Evolutionary conservation across 1,284 basidiomycete species (phyloP), one percentile per base, ranked within the genome.

Genomic region (Apiotrichum akiyoshidainum): DNA sequence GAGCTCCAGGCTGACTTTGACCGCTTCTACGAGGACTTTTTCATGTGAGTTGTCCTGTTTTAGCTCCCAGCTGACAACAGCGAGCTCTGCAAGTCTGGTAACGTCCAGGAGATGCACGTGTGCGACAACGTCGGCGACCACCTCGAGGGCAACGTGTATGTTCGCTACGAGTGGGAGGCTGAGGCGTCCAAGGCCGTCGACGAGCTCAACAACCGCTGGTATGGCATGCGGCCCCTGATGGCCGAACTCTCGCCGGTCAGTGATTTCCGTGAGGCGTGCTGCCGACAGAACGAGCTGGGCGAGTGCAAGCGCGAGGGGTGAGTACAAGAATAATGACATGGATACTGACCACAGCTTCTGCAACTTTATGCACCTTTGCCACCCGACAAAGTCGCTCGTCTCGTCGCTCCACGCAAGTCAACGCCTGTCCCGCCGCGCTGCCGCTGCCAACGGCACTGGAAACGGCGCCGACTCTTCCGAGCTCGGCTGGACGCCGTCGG

Each of bases 61-160:
- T n/a, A 48, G 8, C 5, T 35, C 9, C 21, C 39, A 22, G 33
- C 48, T 22, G 14, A 31, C 45, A 46, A 1, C 53, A 80, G 80
- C 69, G 95, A 99, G 75, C 79, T 99, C 50, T 83, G 90, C 57
- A 95, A 96, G 78, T 98, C 93, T 75, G 96, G 96, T 3, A 87
- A 98, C 78, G 82, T 99, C 51, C 80, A 96, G 54, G 96, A 99
- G 80, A 84, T 99, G 67, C 94, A 97, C 79, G 92, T 99, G 9
- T 99, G 96, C 76, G 96, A 99, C 80, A 99, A 99, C 73, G 93
- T 99, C 34, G 96, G 96, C 31, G 96, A 99, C 75, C 96, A 99
- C 76, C 82, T 99, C 46, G 94, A 98, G 71, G 96, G 96, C 33
- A 99, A 99, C 72, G 96, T 99, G 1, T 99, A 99, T 74, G 96